Base-by-base conservation (phyloP, 2,329 filamentous ascomycete genomes). In the Tolypocladium amazonense region DNA sequence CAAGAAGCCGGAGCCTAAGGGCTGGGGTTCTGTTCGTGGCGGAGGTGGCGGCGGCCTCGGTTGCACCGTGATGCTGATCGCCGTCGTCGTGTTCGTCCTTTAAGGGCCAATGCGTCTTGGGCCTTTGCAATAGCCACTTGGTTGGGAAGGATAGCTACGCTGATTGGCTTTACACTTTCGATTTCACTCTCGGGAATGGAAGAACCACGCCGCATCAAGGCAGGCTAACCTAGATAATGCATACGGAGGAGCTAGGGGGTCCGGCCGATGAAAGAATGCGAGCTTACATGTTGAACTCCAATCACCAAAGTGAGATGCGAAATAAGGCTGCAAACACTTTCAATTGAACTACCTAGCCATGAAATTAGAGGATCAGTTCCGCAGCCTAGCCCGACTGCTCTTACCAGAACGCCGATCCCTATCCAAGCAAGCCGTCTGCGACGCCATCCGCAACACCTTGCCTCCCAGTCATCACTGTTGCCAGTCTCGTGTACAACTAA, bases 21-120 rank as follows among this genome's bases (percentile, higher is more conserved):
- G 67, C 38, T 70, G 68, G 60, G 68, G 67, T 6, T 63, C 63
- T 30, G 64, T 25, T 25, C 9, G 64, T 59, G 72, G 67, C 57
- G 67, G 68, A 60, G 67, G 66, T n/a, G 68, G 66, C 25, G 68
- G 71, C 61, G 70, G 71, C 59, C 65, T 75, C 33, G 68, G 70
- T 47, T 73, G 71, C 62, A 64, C 69, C 43, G 64, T 76, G 63
- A 70, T 77, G 70, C 64, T 76, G 58, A 60, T 74, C 43, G 71
- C 70, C 15, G 65, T 65, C 54, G 62, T 73, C 56, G 69, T 72
- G 67, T 68, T 73, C 45, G 60, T 71, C 54, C 61, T 75, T 58
- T 77, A 69, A 50, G 25, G 7, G 6, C 12, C 57, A 25, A 9
- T 12, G 15, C 35, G 25, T 35, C 23, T 27, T 15, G 35, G 33